Base-by-base conservation (phyloP, 805 yeast species). In the Metschnikowia noctiluminum region DNA sequence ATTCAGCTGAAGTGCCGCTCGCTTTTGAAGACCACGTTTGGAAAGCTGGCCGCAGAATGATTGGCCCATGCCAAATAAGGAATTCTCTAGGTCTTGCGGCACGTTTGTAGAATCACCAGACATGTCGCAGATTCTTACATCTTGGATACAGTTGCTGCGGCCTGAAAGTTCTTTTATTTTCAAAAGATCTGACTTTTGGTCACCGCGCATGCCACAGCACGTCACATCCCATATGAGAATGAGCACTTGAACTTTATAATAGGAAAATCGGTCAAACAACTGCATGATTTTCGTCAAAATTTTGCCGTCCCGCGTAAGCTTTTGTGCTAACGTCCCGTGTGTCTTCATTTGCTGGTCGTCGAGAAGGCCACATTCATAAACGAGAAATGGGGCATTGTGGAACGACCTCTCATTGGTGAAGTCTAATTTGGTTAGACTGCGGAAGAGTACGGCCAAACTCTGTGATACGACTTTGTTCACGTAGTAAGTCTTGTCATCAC, bases 361-460 rank as follows among this genome's bases (percentile, higher is more conserved):
- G 2, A 67, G 56, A 26, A 75, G 56, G 2, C 87, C 87, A 53
- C 82, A 71, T 53, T 80, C 83, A 56, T 81, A 69, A 3, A 83
- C 52, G 6, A 83, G 46, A 45, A 78, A 71, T 0, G 76, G 68
- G 6, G 77, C 61, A 21, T 65, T 62, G 28, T 64, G 58, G 54
- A 78, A 78, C 43, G 68, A 68, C 8, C 62, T 62, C 30, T 66
- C 66, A 27, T 69, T 68, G 27, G 69, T 52, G 45, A 68, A 62
- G 26, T 68, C 61, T 13, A 65, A 68, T 10, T 58, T 51, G 0
- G 82, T 80, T 37, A 81, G 63, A 21, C 79, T 69, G 2, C 69
- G 56, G 11, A 81, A 57, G 6, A 60, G 55, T 6, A 82, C 43
- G 0, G 43, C 45, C n/a, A 70, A 44, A 30, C 64, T 60, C 12